A percentile compares a stretch with the other conserved stretches of the same genome.
Conservation (phyloP, 192 early-diverging fungal species). For the Linnemannia schmuckeri region DNA sequence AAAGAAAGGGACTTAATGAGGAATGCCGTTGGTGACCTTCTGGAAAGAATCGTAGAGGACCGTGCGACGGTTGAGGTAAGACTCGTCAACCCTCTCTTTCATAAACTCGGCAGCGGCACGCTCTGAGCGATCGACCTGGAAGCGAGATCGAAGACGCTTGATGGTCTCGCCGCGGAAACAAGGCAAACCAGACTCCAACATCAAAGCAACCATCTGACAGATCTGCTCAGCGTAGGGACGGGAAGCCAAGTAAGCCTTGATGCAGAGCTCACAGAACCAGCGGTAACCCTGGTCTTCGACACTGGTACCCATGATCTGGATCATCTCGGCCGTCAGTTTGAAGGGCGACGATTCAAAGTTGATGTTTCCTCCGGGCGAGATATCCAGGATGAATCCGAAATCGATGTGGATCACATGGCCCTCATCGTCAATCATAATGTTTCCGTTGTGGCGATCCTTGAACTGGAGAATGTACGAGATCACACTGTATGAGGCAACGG, state of each 20-base stretch:
- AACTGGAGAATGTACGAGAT: constrained; percentile 96
- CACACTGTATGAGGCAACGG: constrained; percentile 95
- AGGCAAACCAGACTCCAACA: constrained; percentile 96
- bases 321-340: constrained; percentile 98
- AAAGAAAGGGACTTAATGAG: constrained; percentile 28
- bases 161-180: constrained; percentile 99
- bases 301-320: constrained; percentile 96
- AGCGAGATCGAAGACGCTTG: constrained; percentile 84
- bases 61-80: constrained; percentile 93
- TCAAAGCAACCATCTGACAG: constrained; percentile 88
- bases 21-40: constrained; percentile 82
- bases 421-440: constrained; percentile 98
- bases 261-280: constrained; percentile 90
- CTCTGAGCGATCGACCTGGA: constrained; percentile 92
- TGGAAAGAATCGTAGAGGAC: constrained; percentile 88
- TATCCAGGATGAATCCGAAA: constrained; percentile 99
- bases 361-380: constrained; percentile 95
- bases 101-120: constrained; percentile 96
- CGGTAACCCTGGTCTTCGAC: constrained; percentile 83
- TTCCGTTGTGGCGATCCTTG: constrained; percentile 99
- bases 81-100: constrained; percentile 88
- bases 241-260: constrained; percentile 93
- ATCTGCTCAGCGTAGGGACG: constrained; percentile 94
- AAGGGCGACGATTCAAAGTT: constrained; percentile 97
- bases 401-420: constrained; percentile 99